These are phyloP conservation scores for Schizophyllum commune DNA, from an alignment of 1,284 basidiomycete genomes.

Conservation along the genomic window DNA sequence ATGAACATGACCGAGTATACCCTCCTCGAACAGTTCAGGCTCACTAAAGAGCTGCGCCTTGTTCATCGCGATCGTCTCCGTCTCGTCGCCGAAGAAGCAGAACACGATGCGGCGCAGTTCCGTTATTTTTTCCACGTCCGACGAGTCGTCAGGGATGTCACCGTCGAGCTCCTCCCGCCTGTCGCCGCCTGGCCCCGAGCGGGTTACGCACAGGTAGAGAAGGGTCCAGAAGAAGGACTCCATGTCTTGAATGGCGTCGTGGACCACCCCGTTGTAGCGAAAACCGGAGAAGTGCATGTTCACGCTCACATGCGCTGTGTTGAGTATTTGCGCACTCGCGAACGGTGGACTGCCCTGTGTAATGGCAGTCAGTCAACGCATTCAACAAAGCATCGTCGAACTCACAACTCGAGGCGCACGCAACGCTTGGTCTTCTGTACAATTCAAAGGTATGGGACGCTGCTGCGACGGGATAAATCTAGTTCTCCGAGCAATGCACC, in stretches of 20 bases:
- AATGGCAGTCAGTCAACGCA: not conserved
- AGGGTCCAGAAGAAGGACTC: conserved; percentile 14
- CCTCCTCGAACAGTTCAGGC: not conserved
- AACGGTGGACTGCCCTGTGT: not conserved
- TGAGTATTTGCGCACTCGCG: not conserved
- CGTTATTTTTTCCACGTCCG: not conserved
- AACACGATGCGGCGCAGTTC: not conserved
- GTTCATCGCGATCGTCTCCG: not conserved
- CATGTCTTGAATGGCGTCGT: conserved; percentile 10
- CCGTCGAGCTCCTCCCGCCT: not conserved
- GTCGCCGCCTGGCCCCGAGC: conserved; percentile 5
- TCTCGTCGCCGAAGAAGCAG: not conserved
- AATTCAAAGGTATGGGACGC: no score
- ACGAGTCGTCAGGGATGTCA: not conserved
- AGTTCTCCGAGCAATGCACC: no score
- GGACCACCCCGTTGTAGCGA: not conserved
- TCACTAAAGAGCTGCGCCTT: not conserved
- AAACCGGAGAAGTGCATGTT: not conserved
- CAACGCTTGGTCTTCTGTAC: not conserved
- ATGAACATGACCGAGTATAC: not conserved
- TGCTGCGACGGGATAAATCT: no score
- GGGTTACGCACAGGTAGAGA: conserved; percentile 8
- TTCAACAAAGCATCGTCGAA: not conserved
- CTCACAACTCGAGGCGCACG: not conserved
- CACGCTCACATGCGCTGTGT: not conserved